A percentile compares a stretch with the other conserved stretches of the same genome.
These are phyloP conservation scores for Dimargaris cristalligena DNA, from an alignment of 192 early-diverging fungal species.

Conservation along the genomic window DNA sequence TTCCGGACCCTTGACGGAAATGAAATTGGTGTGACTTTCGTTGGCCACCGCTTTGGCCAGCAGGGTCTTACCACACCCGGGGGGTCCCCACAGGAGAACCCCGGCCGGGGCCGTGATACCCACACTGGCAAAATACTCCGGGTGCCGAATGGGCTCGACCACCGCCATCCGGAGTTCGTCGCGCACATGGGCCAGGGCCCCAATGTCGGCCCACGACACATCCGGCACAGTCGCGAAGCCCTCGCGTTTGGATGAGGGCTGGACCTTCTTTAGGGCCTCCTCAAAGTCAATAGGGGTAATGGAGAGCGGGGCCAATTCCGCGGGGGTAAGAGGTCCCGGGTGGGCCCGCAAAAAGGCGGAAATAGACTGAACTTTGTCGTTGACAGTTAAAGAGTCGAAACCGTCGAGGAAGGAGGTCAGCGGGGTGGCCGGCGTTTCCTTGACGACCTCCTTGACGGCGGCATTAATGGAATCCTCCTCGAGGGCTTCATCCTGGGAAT, in stretches of 20 bases:
- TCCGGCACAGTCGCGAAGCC: slow-evolving; percentile 97
- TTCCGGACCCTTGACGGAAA: slow-evolving; percentile 96
- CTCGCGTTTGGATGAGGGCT: slow-evolving; percentile 93
- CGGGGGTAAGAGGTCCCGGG: slow-evolving; percentile 54
- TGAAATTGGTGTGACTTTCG: slow-evolving; percentile 94
- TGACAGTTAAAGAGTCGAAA: too few species aligned
- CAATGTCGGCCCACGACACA: slow-evolving; percentile 93
- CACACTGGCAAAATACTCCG: slow-evolving; percentile 69
- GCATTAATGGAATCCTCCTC: not conserved
- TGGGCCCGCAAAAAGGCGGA: slow-evolving; percentile 51
- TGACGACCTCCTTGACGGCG: not conserved
- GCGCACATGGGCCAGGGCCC: slow-evolving; percentile 65
- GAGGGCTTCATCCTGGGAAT: not conserved
- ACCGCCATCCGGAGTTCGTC: slow-evolving; percentile 90
- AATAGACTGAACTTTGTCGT: slow-evolving; percentile 47
- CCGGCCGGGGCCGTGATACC: slow-evolving; percentile 85
- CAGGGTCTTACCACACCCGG: slow-evolving; percentile 96
- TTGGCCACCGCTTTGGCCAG: slow-evolving; percentile 96
- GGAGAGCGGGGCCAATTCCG: slow-evolving; percentile 64
- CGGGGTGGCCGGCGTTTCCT: too few species aligned
- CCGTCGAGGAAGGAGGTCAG: too few species aligned
- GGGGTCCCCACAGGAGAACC: slow-evolving; percentile 92
- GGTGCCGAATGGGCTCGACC: slow-evolving; percentile 87
- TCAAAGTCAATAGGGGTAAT: slow-evolving; percentile 79
- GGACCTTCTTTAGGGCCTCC: slow-evolving; percentile 71